Base-by-base conservation (phyloP, 345 rosid genomes). In the Kandelia obovata region DNA sequence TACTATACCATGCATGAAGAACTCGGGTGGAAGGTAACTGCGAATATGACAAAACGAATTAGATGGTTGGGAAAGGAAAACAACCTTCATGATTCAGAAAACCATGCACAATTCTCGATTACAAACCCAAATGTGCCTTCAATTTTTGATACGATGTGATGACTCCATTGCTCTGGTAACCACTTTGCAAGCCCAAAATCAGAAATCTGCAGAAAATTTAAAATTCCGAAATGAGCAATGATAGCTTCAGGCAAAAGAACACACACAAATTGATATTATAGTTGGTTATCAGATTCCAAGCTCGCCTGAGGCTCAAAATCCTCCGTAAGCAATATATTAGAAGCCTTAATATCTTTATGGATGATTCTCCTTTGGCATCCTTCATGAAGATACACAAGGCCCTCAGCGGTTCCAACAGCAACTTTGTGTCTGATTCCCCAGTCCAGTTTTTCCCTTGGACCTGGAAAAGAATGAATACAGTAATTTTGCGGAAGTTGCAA, bases 121-220 rank as follows among this genome's bases (percentile, higher is more conserved):
- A 73, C 85, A 46, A 73, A 94, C 97, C 98, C 98, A 64, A 94
- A 91, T 77, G 98, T 94, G 83, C 97, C 97, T 86, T 94, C 96
- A 16, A 94, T 75, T 78, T 88, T 84, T 0, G 87, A 84, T 65
- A 89, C 90, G 0, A 79, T 83, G 74, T 94, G 98, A 71, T 89
- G 98, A 72, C 92, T 87, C 95, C 96, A 89, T 35, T 94, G 87
- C 76, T 91, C 96, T 1, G 97, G 97, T 64, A 94, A 75, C 97
- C 98, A 94, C 81, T 87, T 94, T 9, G 98, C 86, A n/a, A 94
- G 90, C 58, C 97, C 98, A 7, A 94, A 91, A 86, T 94, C 98
- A 67, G 98, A 89, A 76, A 94, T 91, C 98, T 91, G 80, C 16
- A 62, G n/a, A 31, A 39, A 66, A 26, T n/a, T 49, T 37, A 27